These are phyloP conservation scores for Williopsis jadinii DNA, from an alignment of 1,139 yeast species.

Conservation along the genomic window DNA sequence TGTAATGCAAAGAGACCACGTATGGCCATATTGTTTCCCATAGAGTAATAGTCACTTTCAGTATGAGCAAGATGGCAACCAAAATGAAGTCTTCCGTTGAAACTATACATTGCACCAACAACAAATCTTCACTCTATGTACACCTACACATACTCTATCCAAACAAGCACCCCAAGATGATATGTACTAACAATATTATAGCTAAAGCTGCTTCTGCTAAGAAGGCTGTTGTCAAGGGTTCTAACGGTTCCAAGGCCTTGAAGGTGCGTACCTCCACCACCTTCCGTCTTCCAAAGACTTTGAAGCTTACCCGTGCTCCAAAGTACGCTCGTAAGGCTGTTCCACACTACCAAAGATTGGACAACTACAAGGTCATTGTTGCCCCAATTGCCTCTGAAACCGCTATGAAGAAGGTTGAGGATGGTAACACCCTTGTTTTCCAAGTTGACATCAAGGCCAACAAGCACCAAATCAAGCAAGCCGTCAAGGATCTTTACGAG, in stretches of 20 bases:
- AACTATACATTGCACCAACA: no score
- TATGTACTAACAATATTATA: conserved; percentile 12
- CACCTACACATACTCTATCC: no score
- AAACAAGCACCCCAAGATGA: no score
- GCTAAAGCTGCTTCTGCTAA: conserved; percentile 94
- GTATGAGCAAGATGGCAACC: no score
- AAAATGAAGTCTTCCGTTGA: no score
- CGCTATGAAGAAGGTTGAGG: conserved; percentile 99
- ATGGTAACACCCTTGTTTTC: conserved; percentile 98
- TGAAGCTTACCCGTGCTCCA: conserved; percentile 90
- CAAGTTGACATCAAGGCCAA: conserved; percentile 94
- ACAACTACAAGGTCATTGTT: conserved; percentile 91
- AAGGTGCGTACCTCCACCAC: conserved; percentile 94
- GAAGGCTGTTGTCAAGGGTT: conserved; percentile 98
- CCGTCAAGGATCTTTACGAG: conserved; percentile 96
- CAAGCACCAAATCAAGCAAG: conserved; percentile 97
- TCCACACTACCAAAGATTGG: conserved; percentile 96
- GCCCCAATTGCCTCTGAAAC: conserved; percentile 97
- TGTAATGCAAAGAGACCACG: no score
- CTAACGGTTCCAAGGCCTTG: conserved; percentile 82
- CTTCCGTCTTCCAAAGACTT: conserved; percentile 97
- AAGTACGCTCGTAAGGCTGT: conserved; percentile 93
- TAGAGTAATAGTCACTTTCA: no score
- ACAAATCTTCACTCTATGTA: no score
- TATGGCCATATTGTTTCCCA: no score